Evolutionary conservation across 2,329 filamentous ascomycete genomes (phyloP), one percentile per base, ranked within the genome.

Genomic region (Fusarium tjaetaba): DNA sequence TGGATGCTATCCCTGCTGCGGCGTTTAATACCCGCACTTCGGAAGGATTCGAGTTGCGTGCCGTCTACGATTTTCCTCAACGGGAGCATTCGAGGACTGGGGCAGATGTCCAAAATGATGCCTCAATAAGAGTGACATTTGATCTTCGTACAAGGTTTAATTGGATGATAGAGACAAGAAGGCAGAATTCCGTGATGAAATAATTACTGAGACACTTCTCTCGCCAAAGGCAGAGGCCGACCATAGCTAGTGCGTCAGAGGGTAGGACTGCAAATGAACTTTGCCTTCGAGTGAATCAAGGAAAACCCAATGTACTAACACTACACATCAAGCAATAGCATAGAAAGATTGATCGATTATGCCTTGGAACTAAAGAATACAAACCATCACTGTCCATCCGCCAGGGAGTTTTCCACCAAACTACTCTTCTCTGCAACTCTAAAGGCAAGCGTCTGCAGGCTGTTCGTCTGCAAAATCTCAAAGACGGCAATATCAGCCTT

Each of bases 131-230:
- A 42, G 22, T 3, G 2, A 10, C 22, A n/a, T 16, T n/a, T 15
- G 0, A 10, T 10, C 22, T 10, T n/a, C 8, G 0, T 15, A 10
- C 39, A 42, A n/a, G 1, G 2, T 15, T 42, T 42, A 1, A 15
- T 15, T n/a, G 15, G 5, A 10, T 42, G 8, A n/a, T 10, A 42
- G 5, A 42, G 13, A 42, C 14, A 42, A n/a, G 2, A 42, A 42
- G 0, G 22, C 14, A 42, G 6, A n/a, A n/a, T n/a, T 42, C 14
- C 22, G 14, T 42, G 13, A n/a, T 42, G 1, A 15, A n/a, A 42
- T 42, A 42, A 15, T n/a, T n/a, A 10, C 15, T 4, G 5, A 6
- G 13, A 10, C 10, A n/a, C 39, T 42, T n/a, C 22, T 10, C 22
- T 30, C 7, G 14, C 14, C 14, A n/a, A n/a, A 10, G 39, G 8